Evolutionary conservation across 345 rosid species (phyloP), one percentile per base, ranked within the genome.

Genomic region (Arabidopsis arenosa): DNA sequence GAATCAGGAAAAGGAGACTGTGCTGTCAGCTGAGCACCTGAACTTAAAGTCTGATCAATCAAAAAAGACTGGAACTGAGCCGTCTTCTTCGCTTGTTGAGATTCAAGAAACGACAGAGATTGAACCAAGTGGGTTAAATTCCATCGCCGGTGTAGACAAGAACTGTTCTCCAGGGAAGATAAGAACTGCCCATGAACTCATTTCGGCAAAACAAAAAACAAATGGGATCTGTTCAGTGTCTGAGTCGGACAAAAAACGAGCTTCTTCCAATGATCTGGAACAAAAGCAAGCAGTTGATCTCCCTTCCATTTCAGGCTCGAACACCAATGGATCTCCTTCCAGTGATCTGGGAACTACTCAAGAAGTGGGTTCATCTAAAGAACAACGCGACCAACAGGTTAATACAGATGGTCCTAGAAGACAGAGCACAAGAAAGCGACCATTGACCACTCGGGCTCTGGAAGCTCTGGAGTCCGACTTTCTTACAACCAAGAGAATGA

Each of bases 381-480:
- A 33, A 60, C 51, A 66, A 40, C 15, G 28, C 6, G 60, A 15
- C 15, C 72, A 77, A 58, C 80, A 69, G 53, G 65, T 57, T 40
- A 58, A 28, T 18, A 40, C 48, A 68, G 80, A 87, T 55, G 72
- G 41, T 74, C 66, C 77, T 18, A 84, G 85, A 79, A 86, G 96
- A 77, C 88, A 86, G 21, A 89, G 93, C 86, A 87, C 85, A 67
- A 84, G 96, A 82, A 87, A 80, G 73, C 81, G 93, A 40, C 92
- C 93, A 28, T 67, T 85, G 82, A 87, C 92, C 9, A 81, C 82
- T 11, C 79, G 85, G 64, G 90, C 90, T 70, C 70, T 91, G 79
- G 96, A 89, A 83, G 88, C 96, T 79, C 81, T 89, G 57, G 91
- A 84, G 77, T 81, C 77, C 37, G 85, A 77, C 12, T 88, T 87